Evolutionary conservation across 139 green algal species (phyloP).

Genomic region (Zygnema cylindricum): DNA sequence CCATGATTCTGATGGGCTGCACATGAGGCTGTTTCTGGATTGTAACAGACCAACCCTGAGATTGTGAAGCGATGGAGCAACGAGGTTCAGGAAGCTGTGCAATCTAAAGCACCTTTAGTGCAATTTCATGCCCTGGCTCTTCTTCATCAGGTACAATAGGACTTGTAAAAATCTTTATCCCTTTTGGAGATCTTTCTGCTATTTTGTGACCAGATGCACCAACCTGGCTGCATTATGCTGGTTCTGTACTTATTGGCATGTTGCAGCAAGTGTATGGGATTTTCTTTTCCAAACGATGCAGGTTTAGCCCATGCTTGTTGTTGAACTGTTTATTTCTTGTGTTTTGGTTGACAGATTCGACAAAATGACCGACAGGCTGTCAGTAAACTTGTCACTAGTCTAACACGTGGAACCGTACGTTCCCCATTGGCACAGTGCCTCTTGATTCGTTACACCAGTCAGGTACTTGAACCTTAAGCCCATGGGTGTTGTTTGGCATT

Average conservation of each 20-base stretch:
- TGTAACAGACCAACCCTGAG: constrained; percentile 77
- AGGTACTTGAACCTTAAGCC: no score
- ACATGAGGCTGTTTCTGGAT: not conserved
- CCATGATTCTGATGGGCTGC: no score
- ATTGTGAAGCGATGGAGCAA: constrained; percentile 97
- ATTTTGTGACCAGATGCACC: no score
- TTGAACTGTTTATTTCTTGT: not conserved
- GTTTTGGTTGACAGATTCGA: constrained; percentile 69
- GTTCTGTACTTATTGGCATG: no score
- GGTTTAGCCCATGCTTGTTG: constrained; percentile 9
- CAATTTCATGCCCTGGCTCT: constrained; percentile 96
- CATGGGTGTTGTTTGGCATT: no score
- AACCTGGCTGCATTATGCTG: not conserved
- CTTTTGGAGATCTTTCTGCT: no score
- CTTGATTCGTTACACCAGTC: constrained; percentile 89
- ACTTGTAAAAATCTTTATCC: no score
- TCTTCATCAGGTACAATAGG: constrained; percentile 80
- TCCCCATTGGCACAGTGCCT: constrained; percentile 95
- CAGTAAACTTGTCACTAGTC: constrained; percentile 93
- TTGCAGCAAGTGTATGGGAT: no score
- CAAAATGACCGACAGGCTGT: constrained; percentile 92
- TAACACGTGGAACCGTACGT: constrained; percentile 81
- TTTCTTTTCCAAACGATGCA: no score
- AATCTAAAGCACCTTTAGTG: constrained; percentile 89
- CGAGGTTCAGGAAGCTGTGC: constrained; percentile 94